Conservation (phyloP, 2,329 filamentous ascomycete species). For the Botrytis hyacinthi region DNA sequence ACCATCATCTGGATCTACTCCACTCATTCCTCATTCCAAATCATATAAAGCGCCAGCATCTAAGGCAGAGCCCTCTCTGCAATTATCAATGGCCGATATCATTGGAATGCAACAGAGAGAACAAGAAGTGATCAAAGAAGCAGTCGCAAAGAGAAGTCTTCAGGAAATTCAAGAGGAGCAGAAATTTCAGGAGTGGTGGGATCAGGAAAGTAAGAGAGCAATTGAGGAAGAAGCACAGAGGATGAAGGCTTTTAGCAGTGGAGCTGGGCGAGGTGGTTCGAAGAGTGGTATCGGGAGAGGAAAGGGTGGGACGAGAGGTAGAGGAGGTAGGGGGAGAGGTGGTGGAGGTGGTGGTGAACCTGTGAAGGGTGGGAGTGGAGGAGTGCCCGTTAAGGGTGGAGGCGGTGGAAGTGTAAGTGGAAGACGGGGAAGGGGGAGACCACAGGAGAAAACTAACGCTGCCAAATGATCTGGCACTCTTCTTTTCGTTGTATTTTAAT, state of each 20-base stretch:
- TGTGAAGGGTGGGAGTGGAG: neutral
- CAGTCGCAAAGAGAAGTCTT: constrained; percentile 80
- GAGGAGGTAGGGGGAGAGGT: constrained; percentile 19
- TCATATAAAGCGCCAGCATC: constrained; percentile 57
- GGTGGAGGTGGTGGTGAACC: neutral
- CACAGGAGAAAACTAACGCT: constrained; percentile 16
- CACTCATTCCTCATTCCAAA: constrained; percentile 58
- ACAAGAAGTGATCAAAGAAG: constrained; percentile 78
- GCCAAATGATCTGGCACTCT: constrained; percentile 2
- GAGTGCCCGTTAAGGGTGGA: neutral
- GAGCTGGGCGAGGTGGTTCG: constrained; percentile 30
- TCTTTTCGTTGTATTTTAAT: neutral
- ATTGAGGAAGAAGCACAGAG: constrained; percentile 44
- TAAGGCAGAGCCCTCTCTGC: constrained; percentile 61
- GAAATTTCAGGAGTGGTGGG: constrained; percentile 96
- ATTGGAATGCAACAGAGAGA: constrained; percentile 83
- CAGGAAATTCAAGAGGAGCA: constrained; percentile 97
- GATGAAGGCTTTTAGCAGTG: constrained; percentile 21
- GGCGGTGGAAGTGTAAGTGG: constrained; percentile 17
- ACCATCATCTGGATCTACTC: constrained; percentile 36
- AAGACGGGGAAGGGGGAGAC: constrained; percentile 23
- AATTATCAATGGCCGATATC: constrained; percentile 82
- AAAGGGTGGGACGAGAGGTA: constrained; percentile 25
- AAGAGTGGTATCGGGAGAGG: constrained; percentile 28
- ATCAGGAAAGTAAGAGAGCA: constrained; percentile 73